phyloP scores from a whole-genome alignment of 345 rosid genomes.

The Lepidium africanum region DNA sequence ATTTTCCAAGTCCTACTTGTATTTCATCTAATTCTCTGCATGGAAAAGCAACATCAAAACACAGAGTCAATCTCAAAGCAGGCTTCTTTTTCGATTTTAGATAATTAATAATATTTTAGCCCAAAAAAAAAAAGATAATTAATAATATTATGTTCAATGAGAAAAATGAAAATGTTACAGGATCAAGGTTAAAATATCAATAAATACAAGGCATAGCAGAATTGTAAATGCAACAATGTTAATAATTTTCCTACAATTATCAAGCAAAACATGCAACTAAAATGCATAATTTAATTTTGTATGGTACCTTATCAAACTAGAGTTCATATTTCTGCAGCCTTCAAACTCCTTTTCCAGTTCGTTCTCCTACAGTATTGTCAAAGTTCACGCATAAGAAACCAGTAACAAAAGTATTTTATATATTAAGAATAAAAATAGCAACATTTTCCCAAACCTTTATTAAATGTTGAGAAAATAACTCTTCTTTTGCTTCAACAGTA shows the following conservation, averaged over 20 bases:
- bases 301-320: conserved; percentile 55
- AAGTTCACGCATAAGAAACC: conserved; percentile 17
- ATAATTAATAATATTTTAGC: not conserved
- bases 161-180: not conserved
- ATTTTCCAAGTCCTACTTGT: conserved; percentile 39
- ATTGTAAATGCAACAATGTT: conserved; percentile 6
- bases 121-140: too few species aligned
- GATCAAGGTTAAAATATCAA: not conserved
- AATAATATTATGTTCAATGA: not conserved
- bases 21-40: conserved; percentile 71
- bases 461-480: conserved; percentile 21
- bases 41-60: conserved; percentile 5
- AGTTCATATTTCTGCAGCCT: conserved; percentile 59
- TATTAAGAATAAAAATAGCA: conserved; percentile 4
- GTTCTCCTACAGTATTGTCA: conserved; percentile 38
- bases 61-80: conserved; percentile 4
- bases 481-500: conserved; percentile 37
- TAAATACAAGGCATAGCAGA: conserved; percentile 8
- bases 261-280: not conserved
- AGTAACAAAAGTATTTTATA: conserved; percentile 2
- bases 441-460: conserved; percentile 34
- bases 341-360: conserved; percentile 48
- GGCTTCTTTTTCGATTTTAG: not conserved
- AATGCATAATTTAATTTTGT: not conserved
- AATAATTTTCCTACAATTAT: not conserved